Conservation (phyloP, 192 early-diverging fungal species). For the Linnemannia exigua region DNA sequence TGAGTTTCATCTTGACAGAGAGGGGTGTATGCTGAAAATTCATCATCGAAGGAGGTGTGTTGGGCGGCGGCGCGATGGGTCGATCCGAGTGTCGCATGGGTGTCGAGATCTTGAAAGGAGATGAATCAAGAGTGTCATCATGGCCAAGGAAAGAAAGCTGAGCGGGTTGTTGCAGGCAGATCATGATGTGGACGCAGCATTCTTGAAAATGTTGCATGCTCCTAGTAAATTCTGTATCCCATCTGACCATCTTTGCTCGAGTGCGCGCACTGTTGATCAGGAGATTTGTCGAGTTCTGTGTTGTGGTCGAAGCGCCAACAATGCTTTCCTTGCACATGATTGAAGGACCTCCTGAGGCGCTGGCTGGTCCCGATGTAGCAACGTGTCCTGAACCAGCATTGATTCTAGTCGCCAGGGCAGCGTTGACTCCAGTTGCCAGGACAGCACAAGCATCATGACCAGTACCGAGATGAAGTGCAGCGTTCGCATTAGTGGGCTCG, state of each 20-base stretch:
- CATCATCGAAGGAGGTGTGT: neutral
- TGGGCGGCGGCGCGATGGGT: neutral
- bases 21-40: neutral
- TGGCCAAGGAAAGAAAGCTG: neutral
- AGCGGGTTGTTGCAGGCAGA: neutral
- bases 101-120: neutral
- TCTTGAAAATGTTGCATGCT: neutral
- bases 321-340: neutral
- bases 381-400: neutral
- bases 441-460: too few relatives aligned
- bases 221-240: neutral
- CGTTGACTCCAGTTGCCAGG: neutral
- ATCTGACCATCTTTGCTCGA: neutral
- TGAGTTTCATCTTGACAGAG: neutral
- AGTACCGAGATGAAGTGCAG: neutral
- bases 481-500: neutral
- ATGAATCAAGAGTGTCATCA: neutral
- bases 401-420: neutral
- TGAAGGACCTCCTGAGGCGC: neutral
- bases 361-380: neutral
- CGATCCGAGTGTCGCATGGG: neutral
- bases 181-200: neutral
- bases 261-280: neutral
- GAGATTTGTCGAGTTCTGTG: neutral
- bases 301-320: neutral